Evolutionary conservation across 1,284 basidiomycete species (phyloP), one percentile per base, ranked within the genome.

Genomic region (Puccinia coronata): DNA sequence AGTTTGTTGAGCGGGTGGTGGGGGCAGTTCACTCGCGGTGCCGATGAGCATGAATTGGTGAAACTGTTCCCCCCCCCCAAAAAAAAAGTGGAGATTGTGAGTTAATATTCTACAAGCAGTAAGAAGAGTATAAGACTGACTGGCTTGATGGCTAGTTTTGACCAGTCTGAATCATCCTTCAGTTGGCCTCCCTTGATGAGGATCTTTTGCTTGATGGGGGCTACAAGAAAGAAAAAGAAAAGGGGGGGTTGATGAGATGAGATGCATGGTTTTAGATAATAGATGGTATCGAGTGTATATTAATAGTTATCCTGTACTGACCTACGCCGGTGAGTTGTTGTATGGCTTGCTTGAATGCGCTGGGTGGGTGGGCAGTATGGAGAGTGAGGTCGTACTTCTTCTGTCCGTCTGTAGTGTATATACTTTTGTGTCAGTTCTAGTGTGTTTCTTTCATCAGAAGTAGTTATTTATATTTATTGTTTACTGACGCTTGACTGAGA

Each of bases 101-200:
- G 31, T 28, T 67, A 16, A 12, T 69, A 2, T 57, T 47, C 18
- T 55, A 18, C 39, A 16, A 39, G 28, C n/a, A 25, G 39, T 2
- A 4, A 28, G 8, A 28, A 67, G 51, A 53, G 71, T 31, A 65
- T 67, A 65, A 65, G 16, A 86, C 90, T 83, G 78, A 93, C 93
- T 72, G 90, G 89, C 86, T 94, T 95, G 18, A 92, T 91, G 0
- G 88, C 91, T 55, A 97, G 89, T 86, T 94, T 95, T 83, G 89
- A 89, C 90, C 95, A 91, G 83, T 92, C 91, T 0, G 92, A 90
- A 83, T 96, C 93, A 84, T 97, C 94, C 92, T 94, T 95, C 86
- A 97, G 89, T 84, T 94, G 89, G n/a, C 93, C 93, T 70, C 93
- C 93, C 86, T 97, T 98, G 86, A 96, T 89, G 93, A 98, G 96